A percentile compares a stretch with the other conserved stretches of the same genome.
Evolutionary conservation across 192 early-diverging fungal genomes (phyloP).

Genomic region (Diversispora epigaea): DNA sequence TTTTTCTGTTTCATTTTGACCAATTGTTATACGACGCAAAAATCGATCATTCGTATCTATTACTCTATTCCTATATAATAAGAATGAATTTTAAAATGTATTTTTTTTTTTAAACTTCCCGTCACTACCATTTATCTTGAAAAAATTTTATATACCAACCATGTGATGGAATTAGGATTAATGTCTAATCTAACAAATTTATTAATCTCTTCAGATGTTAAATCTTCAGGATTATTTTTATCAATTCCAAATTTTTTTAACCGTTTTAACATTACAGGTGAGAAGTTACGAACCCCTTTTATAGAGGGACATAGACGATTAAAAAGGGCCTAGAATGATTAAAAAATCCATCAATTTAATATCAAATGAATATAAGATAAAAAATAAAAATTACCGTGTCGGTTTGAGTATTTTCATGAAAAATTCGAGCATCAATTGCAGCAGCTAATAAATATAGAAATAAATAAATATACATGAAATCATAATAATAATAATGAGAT

Average conservation of each 20-base stretch:
- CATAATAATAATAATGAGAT: neutral
- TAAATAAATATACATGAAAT: neutral
- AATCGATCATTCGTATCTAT: slow-evolving; percentile 97
- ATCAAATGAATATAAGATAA: neutral
- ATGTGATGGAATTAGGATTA: slow-evolving; percentile 90
- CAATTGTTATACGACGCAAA: slow-evolving; percentile 87
- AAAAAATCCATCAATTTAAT: neutral
- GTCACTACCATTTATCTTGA: neutral
- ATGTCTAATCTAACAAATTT: slow-evolving; percentile 92
- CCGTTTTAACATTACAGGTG: slow-evolving; percentile 83
- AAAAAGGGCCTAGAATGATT: slow-evolving; percentile 69
- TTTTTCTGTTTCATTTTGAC: slow-evolving; percentile 84
- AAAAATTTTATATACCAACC: slow-evolving; percentile 44
- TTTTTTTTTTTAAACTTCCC: too few relatives aligned
- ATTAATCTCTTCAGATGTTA: slow-evolving; percentile 75
- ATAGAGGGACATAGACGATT: slow-evolving; percentile 84
- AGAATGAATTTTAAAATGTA: neutral
- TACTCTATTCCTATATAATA: slow-evolving; percentile 65
- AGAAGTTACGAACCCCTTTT: slow-evolving; percentile 81
- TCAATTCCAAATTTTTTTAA: slow-evolving; percentile 78
- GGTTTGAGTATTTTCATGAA: slow-evolving; percentile 89
- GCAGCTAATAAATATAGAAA: slow-evolving; percentile 59
- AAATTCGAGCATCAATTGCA: slow-evolving; percentile 95
- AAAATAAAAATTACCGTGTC: slow-evolving; percentile 46
- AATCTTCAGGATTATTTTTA: slow-evolving; percentile 74